phyloP scores from a whole-genome alignment of 2,329 filamentous ascomycete genomes.

The Fusarium incarnatum region DNA sequence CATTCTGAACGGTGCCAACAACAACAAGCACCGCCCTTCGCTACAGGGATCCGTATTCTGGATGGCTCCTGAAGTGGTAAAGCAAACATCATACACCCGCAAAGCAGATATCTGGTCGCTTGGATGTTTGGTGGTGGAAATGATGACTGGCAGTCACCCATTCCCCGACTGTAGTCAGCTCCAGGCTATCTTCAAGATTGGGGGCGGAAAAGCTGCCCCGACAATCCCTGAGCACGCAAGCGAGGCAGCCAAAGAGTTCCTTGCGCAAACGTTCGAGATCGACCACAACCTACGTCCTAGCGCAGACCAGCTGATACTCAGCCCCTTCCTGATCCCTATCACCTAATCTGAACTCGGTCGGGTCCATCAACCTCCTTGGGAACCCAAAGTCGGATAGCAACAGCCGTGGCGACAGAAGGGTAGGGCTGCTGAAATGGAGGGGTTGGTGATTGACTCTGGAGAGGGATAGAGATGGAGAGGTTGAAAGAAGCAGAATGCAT shows the following conservation, averaged over 20 bases:
- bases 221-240: conserved; percentile 90
- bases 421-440: background rate
- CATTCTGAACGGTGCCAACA: conserved; percentile 76
- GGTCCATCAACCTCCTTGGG: conserved; percentile 1
- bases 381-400: conserved; percentile 9
- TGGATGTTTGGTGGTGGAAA: conserved; percentile 96
- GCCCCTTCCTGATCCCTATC: conserved; percentile 82
- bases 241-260: conserved; percentile 83
- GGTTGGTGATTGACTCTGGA: conserved; percentile 12
- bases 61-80: conserved; percentile 99
- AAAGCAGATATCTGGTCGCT: conserved; percentile 99
- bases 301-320: conserved; percentile 88
- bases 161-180: conserved; percentile 98
- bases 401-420: background rate
- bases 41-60: conserved; percentile 98
- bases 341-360: conserved; percentile 51
- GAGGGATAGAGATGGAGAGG: background rate
- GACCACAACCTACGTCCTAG: conserved; percentile 93
- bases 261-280: conserved; percentile 92
- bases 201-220: conserved; percentile 85
- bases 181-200: conserved; percentile 99
- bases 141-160: conserved; percentile 97
- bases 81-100: conserved; percentile 96
- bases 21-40: conserved; percentile 78
- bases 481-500: conserved; percentile 23